phyloP scores from a whole-genome alignment of 2,329 filamentous ascomycete species.

The Alternaria longipes region DNA sequence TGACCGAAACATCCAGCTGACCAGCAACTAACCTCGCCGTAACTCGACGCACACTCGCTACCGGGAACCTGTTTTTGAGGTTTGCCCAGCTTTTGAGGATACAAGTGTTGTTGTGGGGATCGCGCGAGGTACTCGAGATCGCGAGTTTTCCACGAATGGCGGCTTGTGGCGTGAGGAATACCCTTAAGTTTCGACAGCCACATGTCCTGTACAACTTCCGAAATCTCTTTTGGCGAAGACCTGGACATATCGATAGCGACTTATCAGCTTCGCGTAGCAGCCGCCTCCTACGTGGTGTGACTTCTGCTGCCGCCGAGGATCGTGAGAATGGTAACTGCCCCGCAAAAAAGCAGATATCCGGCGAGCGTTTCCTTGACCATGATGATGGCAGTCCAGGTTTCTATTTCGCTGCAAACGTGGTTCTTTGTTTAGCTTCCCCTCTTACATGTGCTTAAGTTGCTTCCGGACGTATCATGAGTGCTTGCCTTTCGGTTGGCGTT shows the following conservation, averaged over 20 bases:
- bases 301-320: background rate
- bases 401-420: background rate
- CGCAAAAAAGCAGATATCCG: constrained; percentile 17
- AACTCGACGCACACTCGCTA: constrained; percentile 8
- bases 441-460: constrained; percentile 18
- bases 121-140: constrained; percentile 8
- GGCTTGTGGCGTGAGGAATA: background rate
- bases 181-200: background rate
- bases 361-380: constrained; percentile 8
- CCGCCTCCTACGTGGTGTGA: constrained; percentile 5
- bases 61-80: constrained; percentile 9
- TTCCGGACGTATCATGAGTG: constrained; percentile 9
- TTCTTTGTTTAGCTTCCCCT: constrained; percentile 5
- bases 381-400: background rate
- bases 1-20: background rate
- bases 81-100: background rate
- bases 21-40: background rate
- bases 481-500: constrained; percentile 33
- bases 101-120: background rate
- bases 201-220: background rate
- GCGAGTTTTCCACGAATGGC: constrained; percentile 6
- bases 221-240: background rate
- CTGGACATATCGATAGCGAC: constrained; percentile 16
- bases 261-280: constrained; percentile 19
- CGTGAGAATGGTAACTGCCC: constrained; percentile 13